Conservation (phyloP, 1,284 basidiomycete genomes). For the Lentinus polychrous region DNA sequence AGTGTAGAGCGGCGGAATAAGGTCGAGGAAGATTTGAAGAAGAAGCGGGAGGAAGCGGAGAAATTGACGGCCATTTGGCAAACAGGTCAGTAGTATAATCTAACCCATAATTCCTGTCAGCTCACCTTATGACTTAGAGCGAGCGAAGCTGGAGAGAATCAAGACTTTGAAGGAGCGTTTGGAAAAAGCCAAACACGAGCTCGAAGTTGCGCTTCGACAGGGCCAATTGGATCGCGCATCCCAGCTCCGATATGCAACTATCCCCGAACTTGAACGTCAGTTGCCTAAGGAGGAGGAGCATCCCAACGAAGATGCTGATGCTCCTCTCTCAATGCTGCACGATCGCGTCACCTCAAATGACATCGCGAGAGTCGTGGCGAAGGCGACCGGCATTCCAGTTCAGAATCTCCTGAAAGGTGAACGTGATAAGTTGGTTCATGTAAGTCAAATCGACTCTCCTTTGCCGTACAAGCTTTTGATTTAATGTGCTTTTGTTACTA, state of each 20-base stretch:
- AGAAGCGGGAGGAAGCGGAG: slow-evolving; percentile 56
- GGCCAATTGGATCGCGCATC: slow-evolving; percentile 82
- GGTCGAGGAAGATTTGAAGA: slow-evolving; percentile 58
- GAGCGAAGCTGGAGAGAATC: slow-evolving; percentile 67
- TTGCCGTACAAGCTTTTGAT: background rate
- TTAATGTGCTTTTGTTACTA: slow-evolving; percentile 23
- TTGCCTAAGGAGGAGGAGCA: slow-evolving; percentile 60
- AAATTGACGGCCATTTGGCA: slow-evolving; percentile 70
- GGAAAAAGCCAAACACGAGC: slow-evolving; percentile 80
- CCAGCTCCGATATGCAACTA: slow-evolving; percentile 74
- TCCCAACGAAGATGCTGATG: slow-evolving; percentile 34
- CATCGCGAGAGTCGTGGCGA: slow-evolving; percentile 85
- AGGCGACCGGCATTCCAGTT: slow-evolving; percentile 88
- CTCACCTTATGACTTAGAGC: slow-evolving; percentile 39
- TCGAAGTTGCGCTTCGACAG: slow-evolving; percentile 84
- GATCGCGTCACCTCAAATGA: slow-evolving; percentile 87
- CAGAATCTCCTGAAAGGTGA: slow-evolving; percentile 86
- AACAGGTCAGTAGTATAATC: slow-evolving; percentile 37
- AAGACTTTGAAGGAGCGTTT: slow-evolving; percentile 75
- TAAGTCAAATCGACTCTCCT: slow-evolving; percentile 31
- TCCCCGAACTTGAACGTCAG: slow-evolving; percentile 75
- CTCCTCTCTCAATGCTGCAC: slow-evolving; percentile 63
- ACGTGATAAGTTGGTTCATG: slow-evolving; percentile 84
- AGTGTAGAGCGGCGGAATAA: slow-evolving; percentile 64
- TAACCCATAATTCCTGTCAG: background rate